A percentile compares a stretch with the other conserved stretches of the same genome.
phyloP scores from a whole-genome alignment of 2,329 filamentous ascomycete genomes.

The Pseudocercospora musae region DNA sequence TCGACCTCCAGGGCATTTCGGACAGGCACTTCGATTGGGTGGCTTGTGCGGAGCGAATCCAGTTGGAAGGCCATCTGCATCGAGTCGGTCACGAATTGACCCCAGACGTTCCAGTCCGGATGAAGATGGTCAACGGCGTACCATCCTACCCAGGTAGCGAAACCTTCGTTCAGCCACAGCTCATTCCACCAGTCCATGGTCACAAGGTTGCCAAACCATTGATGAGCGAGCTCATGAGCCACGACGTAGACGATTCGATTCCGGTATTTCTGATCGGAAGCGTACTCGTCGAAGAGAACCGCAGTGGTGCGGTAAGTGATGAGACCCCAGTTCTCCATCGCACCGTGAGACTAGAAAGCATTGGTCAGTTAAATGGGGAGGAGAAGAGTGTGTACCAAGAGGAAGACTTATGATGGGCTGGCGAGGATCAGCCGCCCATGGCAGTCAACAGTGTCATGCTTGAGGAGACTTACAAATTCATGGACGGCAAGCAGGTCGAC shows the following conservation, averaged over 20 bases:
- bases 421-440: slow-evolving; percentile 20
- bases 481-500: slow-evolving; percentile 86
- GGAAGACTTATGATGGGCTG: slow-evolving; percentile 44
- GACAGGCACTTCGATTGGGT: slow-evolving; percentile 94
- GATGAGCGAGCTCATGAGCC: slow-evolving; percentile 94
- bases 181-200: slow-evolving; percentile 84
- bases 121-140: slow-evolving; percentile 85
- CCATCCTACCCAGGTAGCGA: slow-evolving; percentile 98
- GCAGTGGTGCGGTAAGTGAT: slow-evolving; percentile 91
- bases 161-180: slow-evolving; percentile 88
- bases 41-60: slow-evolving; percentile 84
- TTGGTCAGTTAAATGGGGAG: slow-evolving; percentile 38
- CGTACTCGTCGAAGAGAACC: slow-evolving; percentile 91
- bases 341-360: slow-evolving; percentile 58
- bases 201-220: slow-evolving; percentile 94
- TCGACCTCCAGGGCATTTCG: slow-evolving; percentile 92
- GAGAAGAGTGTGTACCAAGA: background rate
- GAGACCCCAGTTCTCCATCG: slow-evolving; percentile 96
- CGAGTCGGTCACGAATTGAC: slow-evolving; percentile 92
- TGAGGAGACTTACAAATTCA: slow-evolving; percentile 69
- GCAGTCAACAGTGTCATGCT: background rate
- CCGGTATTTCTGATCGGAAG: slow-evolving; percentile 84
- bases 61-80: slow-evolving; percentile 89
- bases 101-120: slow-evolving; percentile 97
- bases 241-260: slow-evolving; percentile 96